phyloP scores from a whole-genome alignment of 139 green algal genomes.

The Parachlorella kessleri region DNA sequence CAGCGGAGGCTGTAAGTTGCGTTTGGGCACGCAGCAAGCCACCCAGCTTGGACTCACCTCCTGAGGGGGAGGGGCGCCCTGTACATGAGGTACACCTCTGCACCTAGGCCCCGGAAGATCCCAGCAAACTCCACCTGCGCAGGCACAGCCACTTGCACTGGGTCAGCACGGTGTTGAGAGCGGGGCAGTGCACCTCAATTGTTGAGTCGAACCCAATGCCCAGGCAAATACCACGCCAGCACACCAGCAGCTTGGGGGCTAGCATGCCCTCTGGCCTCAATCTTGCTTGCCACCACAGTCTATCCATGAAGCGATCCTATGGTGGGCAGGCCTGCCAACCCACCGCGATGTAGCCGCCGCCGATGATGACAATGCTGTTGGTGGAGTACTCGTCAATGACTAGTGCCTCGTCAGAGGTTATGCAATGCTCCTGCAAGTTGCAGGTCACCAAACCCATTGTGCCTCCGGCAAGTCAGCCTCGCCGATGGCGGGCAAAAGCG shows the following conservation, averaged over 20 bases:
- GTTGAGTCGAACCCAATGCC: too few relatives aligned
- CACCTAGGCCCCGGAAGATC: constrained; percentile 92
- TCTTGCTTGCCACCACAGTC: background rate
- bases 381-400: constrained; percentile 62
- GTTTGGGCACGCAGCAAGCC: too few relatives aligned
- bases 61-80: constrained; percentile 64
- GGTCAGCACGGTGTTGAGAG: too few relatives aligned
- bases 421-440: constrained; percentile 72
- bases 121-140: constrained; percentile 57
- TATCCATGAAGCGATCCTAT: background rate
- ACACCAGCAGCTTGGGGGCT: too few relatives aligned
- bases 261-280: too few relatives aligned
- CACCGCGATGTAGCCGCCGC: constrained; percentile 96
- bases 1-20: too few relatives aligned
- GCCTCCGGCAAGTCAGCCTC: too few relatives aligned
- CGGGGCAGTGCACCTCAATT: too few relatives aligned
- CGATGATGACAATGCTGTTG: constrained; percentile 83
- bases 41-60: constrained; percentile 28
- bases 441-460: too few relatives aligned
- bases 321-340: too few relatives aligned
- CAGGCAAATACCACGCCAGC: too few relatives aligned
- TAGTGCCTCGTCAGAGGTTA: constrained; percentile 94
- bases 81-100: constrained; percentile 84
- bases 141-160: background rate
- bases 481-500: too few relatives aligned